phyloP scores from a whole-genome alignment of 1,284 basidiomycete genomes.

The Ganoderma leucocontextum region DNA sequence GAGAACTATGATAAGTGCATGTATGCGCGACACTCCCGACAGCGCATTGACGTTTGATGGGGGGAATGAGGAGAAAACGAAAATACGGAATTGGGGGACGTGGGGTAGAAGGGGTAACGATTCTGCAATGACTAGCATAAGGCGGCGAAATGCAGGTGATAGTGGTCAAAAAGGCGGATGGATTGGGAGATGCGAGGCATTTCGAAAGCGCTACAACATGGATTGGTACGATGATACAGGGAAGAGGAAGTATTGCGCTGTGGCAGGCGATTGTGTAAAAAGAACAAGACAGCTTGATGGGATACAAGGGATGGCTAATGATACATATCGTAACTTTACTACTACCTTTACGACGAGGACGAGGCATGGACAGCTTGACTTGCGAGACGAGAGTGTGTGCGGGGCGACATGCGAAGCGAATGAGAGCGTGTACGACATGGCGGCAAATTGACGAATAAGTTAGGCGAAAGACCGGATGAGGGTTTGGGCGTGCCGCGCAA shows the following conservation, averaged over 20 bases:
- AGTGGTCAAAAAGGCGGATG: background rate
- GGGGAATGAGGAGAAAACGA: background rate
- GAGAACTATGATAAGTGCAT: background rate
- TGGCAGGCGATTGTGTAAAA: background rate
- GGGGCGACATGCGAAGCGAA: background rate
- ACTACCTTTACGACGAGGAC: background rate
- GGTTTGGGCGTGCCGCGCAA: background rate
- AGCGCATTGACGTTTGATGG: background rate
- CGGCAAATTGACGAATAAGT: conserved; percentile 9
- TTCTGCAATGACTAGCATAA: background rate
- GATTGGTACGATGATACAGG: background rate
- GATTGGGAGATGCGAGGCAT: background rate
- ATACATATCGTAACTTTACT: background rate
- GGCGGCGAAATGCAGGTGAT: background rate
- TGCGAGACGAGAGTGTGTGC: background rate
- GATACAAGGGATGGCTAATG: conserved; percentile 4
- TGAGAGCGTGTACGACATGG: background rate
- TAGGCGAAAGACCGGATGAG: background rate
- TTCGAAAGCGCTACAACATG: background rate
- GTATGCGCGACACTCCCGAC: background rate
- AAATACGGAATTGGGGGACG: background rate
- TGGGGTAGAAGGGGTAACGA: background rate
- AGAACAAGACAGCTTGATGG: background rate
- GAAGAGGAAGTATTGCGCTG: background rate
- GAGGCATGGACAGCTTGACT: background rate